Evolutionary conservation across 345 rosid species (phyloP), one percentile per base, ranked within the genome.

Genomic region (Excoecaria agallocha): DNA sequence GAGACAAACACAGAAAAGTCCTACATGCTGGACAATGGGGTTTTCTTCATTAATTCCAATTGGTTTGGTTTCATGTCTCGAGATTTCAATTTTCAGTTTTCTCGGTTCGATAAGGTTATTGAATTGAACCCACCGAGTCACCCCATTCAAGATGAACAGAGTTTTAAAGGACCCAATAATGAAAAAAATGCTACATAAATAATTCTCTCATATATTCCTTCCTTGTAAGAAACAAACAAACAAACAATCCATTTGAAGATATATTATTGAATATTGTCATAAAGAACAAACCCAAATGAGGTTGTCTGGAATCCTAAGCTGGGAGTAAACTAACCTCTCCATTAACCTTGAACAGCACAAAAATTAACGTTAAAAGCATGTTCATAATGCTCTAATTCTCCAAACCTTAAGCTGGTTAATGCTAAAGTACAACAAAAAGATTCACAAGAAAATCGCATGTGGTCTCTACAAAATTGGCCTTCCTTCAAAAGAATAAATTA

Each of bases 381-480:
- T 59, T 78, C 52, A 7, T 25, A 58, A 3, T 74, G 63, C 70
- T 50, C 6, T 20, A 9, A 72, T 69, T 70, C 58, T 41, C 63
- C 50, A 38, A 20, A 48, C 30, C 74, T 65, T 69, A 66, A 66
- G 57, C 67, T 19, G 19, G 38, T 65, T 35, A 48, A 61, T 71
- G 24, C 30, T 39, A 38, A 48, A 61, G 79, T 71, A 49, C 39
- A 66, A 66, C 65, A 9, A 38, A 72, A 62, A 67, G 64, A 22
- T 38, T 59, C 30, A 46, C 52, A 35, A 45, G 3, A 48, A 71
- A 12, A 50, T 24, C 30, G 25, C 15, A 56, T 75, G 71, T 30
- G 43, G 76, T 60, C 74, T 64, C 65, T 43, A 69, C 78, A 75
- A 76, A 77, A 77, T 35, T 78, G 73, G 76, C 59, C 74, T 64